Evolutionary conservation across 2,329 filamentous ascomycete species (phyloP).

Genomic region (Trichoderma arundinaceum): DNA sequence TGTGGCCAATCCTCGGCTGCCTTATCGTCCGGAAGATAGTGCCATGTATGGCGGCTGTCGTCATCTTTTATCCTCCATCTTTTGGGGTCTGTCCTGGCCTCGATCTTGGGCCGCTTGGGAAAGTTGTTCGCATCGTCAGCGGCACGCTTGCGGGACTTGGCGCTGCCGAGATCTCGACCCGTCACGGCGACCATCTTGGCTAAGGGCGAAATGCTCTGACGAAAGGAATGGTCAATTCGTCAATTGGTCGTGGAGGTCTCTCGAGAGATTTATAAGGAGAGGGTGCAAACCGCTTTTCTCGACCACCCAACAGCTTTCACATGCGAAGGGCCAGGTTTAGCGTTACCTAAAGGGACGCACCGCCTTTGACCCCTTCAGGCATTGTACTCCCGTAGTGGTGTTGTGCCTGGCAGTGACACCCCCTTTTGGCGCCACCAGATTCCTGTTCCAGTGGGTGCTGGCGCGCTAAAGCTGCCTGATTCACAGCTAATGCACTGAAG

Average conservation of each 20-base stretch:
- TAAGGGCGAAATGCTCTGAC: background rate
- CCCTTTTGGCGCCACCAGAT: background rate
- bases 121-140: slow-evolving; percentile 47
- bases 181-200: slow-evolving; percentile 42
- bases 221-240: background rate
- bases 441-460: background rate
- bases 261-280: slow-evolving; percentile 11
- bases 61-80: slow-evolving; percentile 87
- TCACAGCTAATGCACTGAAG: background rate
- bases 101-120: slow-evolving; percentile 55
- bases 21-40: slow-evolving; percentile 79
- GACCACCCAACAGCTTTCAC: background rate
- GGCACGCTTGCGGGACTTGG: slow-evolving; percentile 52
- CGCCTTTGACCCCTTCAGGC: background rate
- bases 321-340: background rate
- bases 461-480: slow-evolving; percentile 6
- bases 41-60: slow-evolving; percentile 88
- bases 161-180: slow-evolving; percentile 40
- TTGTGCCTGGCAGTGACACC: slow-evolving; percentile 20
- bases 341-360: background rate
- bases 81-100: slow-evolving; percentile 73
- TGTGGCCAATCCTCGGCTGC: slow-evolving; percentile 82
- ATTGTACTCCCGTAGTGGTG: background rate
- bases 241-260: background rate
- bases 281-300: too few species aligned